These are phyloP conservation scores for Lichenothelia convexa DNA, from an alignment of 495 filamentous ascomycete species.

Conservation along the genomic window DNA sequence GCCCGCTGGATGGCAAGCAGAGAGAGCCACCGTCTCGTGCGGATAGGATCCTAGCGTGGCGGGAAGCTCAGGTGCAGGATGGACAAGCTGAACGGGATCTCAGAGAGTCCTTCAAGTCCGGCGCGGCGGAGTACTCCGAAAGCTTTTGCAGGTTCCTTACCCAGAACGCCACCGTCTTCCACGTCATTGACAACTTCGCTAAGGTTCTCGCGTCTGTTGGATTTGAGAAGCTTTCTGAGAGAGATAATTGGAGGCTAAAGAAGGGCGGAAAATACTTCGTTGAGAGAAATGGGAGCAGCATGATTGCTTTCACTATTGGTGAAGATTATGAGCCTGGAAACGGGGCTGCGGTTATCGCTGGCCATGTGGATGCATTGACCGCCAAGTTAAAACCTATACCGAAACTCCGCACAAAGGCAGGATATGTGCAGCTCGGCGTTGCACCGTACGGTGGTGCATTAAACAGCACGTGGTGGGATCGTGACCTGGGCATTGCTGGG, in stretches of 20 bases:
- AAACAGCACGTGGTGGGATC: conserved; percentile 83
- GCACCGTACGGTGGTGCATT: conserved; percentile 82
- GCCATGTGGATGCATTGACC: conserved; percentile 83
- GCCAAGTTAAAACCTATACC: conserved; percentile 77
- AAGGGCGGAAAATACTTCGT: conserved; percentile 76
- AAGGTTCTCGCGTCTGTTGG: conserved; percentile 49
- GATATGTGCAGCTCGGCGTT: conserved; percentile 77
- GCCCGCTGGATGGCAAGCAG: too few species aligned
- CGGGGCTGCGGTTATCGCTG: conserved; percentile 62
- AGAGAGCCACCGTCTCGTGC: too few species aligned
- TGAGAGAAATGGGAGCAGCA: conserved; percentile 66
- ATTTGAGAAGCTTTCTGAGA: conserved; percentile 61
- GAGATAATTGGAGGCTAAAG: conserved; percentile 63
- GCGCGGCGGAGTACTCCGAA: conserved; percentile 49
- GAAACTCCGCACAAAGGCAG: conserved; percentile 57
- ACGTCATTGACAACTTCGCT: conserved; percentile 60
- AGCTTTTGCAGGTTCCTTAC: conserved; percentile 81
- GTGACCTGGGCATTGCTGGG: conserved; percentile 79
- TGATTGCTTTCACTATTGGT: conserved; percentile 79
- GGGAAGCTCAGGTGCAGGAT: too few species aligned
- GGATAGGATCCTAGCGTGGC: too few species aligned
- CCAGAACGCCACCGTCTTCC: conserved; percentile 81
- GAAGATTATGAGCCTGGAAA: conserved; percentile 69
- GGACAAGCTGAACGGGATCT: too few species aligned
- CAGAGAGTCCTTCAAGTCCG: too few species aligned